Evolutionary conservation across 495 filamentous ascomycete genomes (phyloP).

Genomic region (Aspergillus asperescens): DNA sequence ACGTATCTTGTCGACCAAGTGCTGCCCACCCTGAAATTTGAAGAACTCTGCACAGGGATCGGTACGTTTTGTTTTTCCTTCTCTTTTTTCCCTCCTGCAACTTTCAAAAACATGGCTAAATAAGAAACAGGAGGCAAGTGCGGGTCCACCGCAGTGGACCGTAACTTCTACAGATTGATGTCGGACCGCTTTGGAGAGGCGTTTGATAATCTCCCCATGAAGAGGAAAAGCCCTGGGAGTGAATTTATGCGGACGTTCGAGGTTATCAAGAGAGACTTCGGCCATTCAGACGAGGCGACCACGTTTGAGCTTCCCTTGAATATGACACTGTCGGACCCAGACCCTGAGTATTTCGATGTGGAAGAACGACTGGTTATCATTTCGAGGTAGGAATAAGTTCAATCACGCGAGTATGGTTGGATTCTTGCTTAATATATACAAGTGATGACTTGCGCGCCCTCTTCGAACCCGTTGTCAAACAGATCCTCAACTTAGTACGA

Average conservation of each 20-base stretch:
- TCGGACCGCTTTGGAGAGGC: slow-evolving; percentile 21
- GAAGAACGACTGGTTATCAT: slow-evolving; percentile 6
- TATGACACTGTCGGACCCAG: not conserved
- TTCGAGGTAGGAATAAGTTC: not conserved
- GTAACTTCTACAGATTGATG: slow-evolving; percentile 43
- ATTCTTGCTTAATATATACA: not conserved
- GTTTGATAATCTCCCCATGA: slow-evolving; percentile 9
- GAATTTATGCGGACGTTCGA: slow-evolving; percentile 24
- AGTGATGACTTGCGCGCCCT: slow-evolving; percentile 38
- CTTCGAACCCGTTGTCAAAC: slow-evolving; percentile 53
- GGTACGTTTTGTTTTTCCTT: slow-evolving; percentile 1
- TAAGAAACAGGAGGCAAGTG: slow-evolving; percentile 36
- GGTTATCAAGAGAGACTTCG: slow-evolving; percentile 19
- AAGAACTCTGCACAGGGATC: slow-evolving; percentile 14
- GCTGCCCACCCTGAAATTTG: slow-evolving; percentile 17
- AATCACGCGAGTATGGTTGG: too few relatives aligned
- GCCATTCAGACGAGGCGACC: not conserved
- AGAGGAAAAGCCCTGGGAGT: slow-evolving; percentile 18
- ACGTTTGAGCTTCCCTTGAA: slow-evolving; percentile 3
- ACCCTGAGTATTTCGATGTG: not conserved
- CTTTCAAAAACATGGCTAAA: not conserved
- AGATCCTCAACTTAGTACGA: slow-evolving; percentile 50
- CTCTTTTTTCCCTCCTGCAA: too few relatives aligned
- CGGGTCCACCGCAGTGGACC: slow-evolving; percentile 50
- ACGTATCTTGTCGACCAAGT: slow-evolving; percentile 29